Conservation (phyloP, 2,329 filamentous ascomycete species). For the Xylaria sp. region DNA sequence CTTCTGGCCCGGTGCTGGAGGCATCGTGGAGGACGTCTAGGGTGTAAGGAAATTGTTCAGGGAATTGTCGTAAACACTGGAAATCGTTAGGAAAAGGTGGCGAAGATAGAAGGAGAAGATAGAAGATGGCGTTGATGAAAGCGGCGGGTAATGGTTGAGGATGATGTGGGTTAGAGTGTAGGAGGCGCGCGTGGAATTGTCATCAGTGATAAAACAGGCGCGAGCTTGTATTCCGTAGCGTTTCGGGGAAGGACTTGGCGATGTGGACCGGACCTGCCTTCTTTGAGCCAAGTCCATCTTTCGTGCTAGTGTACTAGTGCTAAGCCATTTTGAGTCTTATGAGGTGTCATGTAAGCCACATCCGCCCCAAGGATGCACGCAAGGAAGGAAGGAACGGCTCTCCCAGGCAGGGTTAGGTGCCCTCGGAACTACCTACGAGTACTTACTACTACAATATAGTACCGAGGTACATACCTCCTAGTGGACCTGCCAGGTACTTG, state of each 20-base stretch:
- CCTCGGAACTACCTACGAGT: no score
- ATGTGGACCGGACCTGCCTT: not conserved
- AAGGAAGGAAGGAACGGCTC: no score
- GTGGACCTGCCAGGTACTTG: no score
- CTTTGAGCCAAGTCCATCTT: not conserved
- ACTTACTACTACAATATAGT: no score
- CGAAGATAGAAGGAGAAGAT: not conserved
- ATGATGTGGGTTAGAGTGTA: no score
- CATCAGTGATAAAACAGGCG: not conserved
- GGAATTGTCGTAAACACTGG: not conserved
- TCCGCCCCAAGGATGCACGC: no score
- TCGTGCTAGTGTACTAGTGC: no score
- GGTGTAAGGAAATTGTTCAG: not conserved
- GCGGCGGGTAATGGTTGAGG: not conserved
- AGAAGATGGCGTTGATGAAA: no score
- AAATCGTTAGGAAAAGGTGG: not conserved
- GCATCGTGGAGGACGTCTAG: slow-evolving; percentile 40
- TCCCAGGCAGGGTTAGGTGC: no score
- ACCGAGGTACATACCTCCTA: no score
- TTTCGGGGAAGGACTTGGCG: not conserved
- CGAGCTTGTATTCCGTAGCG: not conserved
- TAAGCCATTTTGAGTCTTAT: no score
- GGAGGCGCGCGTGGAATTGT: not conserved
- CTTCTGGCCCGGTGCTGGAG: slow-evolving; percentile 54
- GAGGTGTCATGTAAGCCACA: no score